phyloP scores from a whole-genome alignment of 1,284 basidiomycete species.

The Apiotrichum veenhuisii region DNA sequence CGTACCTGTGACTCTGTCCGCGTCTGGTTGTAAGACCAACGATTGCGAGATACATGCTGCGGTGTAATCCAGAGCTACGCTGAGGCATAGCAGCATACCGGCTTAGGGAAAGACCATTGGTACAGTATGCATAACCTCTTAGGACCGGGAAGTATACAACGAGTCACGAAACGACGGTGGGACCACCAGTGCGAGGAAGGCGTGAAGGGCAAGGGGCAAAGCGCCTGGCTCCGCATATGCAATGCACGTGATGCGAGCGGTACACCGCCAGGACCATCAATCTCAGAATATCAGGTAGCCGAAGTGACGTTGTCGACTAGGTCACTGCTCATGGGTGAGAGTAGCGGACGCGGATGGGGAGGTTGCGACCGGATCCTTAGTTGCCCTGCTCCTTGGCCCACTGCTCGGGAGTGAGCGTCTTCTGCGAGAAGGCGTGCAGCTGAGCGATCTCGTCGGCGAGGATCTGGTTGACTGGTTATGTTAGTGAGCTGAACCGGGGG shows the following conservation, averaged over 20 bases:
- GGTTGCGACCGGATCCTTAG: background rate
- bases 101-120: no score
- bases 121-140: background rate
- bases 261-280: no score
- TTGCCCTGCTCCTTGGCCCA: slow-evolving; percentile 37
- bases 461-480: slow-evolving; percentile 42
- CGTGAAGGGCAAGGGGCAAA: background rate
- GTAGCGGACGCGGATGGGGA: background rate
- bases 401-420: slow-evolving; percentile 47
- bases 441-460: slow-evolving; percentile 44
- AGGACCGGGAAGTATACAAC: background rate
- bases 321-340: no score
- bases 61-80: no score
- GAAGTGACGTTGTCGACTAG: no score
- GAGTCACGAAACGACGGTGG: background rate
- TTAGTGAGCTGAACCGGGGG: slow-evolving; percentile 1
- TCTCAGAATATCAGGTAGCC: no score
- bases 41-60: no score
- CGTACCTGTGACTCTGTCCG: background rate
- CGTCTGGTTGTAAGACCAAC: no score
- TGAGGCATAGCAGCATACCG: no score
- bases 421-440: slow-evolving; percentile 50
- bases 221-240: no score
- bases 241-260: no score
- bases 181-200: background rate